Conservation (phyloP, 768 basidiomycete genomes). For the Termitomyces sp. region DNA sequence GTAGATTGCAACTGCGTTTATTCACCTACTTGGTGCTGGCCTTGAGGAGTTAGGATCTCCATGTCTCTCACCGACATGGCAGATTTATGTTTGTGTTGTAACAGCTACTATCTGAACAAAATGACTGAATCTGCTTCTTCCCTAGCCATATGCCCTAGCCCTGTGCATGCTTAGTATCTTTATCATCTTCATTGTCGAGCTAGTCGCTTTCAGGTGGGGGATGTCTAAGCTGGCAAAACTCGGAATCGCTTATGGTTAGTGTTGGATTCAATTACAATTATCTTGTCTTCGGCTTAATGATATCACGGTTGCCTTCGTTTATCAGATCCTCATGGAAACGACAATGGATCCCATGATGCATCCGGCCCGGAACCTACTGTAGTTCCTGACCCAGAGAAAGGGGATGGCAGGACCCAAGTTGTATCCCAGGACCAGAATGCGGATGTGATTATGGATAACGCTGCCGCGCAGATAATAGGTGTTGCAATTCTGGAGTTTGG, state of each 20-base stretch:
- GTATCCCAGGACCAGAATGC: conserved; percentile 14
- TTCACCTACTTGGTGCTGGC: conserved; percentile 75
- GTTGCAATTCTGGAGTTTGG: conserved; percentile 94
- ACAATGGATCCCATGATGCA: conserved; percentile 49
- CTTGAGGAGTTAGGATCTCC: conserved; percentile 61
- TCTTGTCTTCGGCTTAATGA: background rate
- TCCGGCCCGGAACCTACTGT: conserved; percentile 55
- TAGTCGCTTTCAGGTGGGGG: conserved; percentile 85
- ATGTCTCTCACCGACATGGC: conserved; percentile 71
- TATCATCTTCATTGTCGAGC: conserved; percentile 75
- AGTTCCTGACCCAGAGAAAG: background rate
- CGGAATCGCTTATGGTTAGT: conserved; percentile 57
- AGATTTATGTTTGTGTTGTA: conserved; percentile 33
- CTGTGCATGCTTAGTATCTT: conserved; percentile 80
- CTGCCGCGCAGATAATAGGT: conserved; percentile 72
- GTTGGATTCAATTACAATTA: background rate
- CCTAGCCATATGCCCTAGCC: conserved; percentile 76
- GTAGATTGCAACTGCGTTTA: conserved; percentile 87
- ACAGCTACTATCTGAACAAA: background rate
- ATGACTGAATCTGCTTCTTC: background rate
- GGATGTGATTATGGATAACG: conserved; percentile 29
- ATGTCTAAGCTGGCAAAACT: conserved; percentile 60
- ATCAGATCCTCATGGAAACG: conserved; percentile 70
- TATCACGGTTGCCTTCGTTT: background rate
- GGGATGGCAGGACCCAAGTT: conserved; percentile 16